Percentiles rank a stretch among this genome's conserved stretches.
Conservation (phyloP, 805 yeast species). For the Monosporozyma unispora region DNA sequence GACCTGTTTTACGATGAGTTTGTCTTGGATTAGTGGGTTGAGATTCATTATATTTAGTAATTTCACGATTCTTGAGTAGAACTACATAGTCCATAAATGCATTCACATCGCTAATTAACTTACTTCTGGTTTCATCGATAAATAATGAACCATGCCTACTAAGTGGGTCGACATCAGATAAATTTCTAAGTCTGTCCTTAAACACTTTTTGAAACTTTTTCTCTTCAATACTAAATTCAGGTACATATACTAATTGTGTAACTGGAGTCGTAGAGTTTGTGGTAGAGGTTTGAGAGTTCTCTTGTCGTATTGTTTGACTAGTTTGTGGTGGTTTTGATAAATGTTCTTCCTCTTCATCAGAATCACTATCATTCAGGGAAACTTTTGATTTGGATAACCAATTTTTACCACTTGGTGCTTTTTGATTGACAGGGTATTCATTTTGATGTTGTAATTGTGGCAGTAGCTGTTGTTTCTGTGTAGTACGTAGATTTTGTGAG, state of each 20-base stretch:
- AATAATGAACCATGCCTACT: background rate
- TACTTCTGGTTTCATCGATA: background rate
- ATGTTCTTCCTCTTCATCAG: background rate
- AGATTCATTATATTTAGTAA: background rate
- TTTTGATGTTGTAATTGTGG: background rate
- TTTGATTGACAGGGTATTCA: background rate
- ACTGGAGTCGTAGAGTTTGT: background rate
- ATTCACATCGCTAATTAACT: background rate
- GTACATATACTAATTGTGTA: background rate
- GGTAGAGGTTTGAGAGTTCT: background rate
- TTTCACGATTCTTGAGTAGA: background rate
- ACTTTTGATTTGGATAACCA: constrained; percentile 4
- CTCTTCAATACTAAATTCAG: background rate
- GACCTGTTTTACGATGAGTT: background rate
- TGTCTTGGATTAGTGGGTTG: background rate
- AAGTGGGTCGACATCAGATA: background rate
- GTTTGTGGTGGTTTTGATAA: background rate
- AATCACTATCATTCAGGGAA: constrained; percentile 2
- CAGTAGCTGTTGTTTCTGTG: background rate
- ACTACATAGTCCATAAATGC: background rate
- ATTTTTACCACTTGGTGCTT: background rate
- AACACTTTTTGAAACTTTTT: background rate
- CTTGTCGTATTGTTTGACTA: background rate
- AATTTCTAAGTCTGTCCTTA: background rate
- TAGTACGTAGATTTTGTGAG: background rate